phyloP scores from a whole-genome alignment of 805 yeast genomes.

The Kuraishia cidri region DNA sequence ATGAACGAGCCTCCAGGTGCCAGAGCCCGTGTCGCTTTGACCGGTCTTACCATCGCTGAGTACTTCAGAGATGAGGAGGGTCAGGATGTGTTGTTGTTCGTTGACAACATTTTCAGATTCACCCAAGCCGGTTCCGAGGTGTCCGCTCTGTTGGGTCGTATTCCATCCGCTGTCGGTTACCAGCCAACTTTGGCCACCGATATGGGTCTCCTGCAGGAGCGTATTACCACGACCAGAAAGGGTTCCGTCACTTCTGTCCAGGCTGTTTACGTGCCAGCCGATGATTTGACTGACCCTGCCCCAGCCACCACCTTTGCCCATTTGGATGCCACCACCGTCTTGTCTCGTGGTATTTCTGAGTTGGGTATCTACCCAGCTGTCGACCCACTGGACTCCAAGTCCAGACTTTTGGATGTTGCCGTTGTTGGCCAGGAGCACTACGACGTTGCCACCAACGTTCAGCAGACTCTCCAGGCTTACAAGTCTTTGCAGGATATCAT shows the following conservation, averaged over 20 bases:
- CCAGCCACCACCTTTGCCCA: constrained; percentile 99
- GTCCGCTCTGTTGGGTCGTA: constrained; percentile 99
- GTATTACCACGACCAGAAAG: constrained; percentile 99
- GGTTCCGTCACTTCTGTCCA: constrained; percentile 99
- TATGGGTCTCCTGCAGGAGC: constrained; percentile 99
- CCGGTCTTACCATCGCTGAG: constrained; percentile 99
- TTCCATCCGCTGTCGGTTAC: constrained; percentile 99
- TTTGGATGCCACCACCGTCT: constrained; percentile 99
- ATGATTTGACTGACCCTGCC: constrained; percentile 99
- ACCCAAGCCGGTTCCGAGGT: constrained; percentile 99
- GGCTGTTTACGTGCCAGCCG: constrained; percentile 99
- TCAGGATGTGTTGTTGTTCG: constrained; percentile 98
- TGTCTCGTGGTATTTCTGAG: constrained; percentile 99
- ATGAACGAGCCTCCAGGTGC: constrained; percentile 99
- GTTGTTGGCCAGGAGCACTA: constrained; percentile 99
- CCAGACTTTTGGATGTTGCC: constrained; percentile 94
- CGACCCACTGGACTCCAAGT: constrained; percentile 99
- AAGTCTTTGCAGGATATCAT: constrained; percentile 99
- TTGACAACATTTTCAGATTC: constrained; percentile 99
- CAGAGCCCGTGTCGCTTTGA: constrained; percentile 99
- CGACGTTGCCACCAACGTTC: constrained; percentile 89
- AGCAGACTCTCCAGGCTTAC: constrained; percentile 98
- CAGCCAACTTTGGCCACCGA: constrained; percentile 99
- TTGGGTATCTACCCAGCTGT: constrained; percentile 99
- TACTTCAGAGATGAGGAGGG: constrained; percentile 99